Evolutionary conservation across 805 yeast species (phyloP).

Genomic region (Wickerhamomyces rabaulensis): DNA sequence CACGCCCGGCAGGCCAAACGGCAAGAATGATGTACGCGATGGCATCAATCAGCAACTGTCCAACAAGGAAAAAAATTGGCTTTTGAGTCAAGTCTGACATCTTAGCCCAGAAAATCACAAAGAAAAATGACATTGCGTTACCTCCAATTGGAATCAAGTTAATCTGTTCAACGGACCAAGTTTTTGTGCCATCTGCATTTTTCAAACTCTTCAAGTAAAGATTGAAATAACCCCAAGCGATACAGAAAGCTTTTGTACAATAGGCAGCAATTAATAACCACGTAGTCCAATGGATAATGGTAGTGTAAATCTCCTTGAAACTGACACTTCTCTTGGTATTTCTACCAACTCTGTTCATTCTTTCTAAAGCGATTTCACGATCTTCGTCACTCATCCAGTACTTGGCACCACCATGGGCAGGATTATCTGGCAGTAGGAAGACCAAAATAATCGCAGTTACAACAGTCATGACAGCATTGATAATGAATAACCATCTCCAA

Average conservation of each 20-base stretch:
- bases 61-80: slow-evolving; percentile 2
- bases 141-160: slow-evolving; percentile 19
- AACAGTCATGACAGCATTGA: slow-evolving; percentile 13
- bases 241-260: slow-evolving; percentile 5
- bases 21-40: slow-evolving; percentile 6
- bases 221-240: slow-evolving; percentile 11
- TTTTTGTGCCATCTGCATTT: slow-evolving; percentile 7
- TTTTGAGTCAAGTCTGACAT: slow-evolving; percentile 9
- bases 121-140: slow-evolving; percentile 8
- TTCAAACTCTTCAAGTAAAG: slow-evolving; percentile 12
- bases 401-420: slow-evolving; percentile 21
- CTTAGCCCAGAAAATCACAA: slow-evolving; percentile 8
- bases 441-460: slow-evolving; percentile 29
- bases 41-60: slow-evolving; percentile 1
- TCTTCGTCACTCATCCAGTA: slow-evolving; percentile 29
- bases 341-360: slow-evolving; percentile 12
- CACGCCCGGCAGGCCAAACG: slow-evolving; percentile 5
- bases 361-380: slow-evolving; percentile 22
- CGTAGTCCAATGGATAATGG: slow-evolving; percentile 4
- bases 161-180: slow-evolving; percentile 6
- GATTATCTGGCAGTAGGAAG: slow-evolving; percentile 32
- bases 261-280: slow-evolving; percentile 10
- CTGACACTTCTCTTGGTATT: slow-evolving; percentile 8
- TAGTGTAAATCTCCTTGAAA: background rate
- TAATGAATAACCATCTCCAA: slow-evolving; percentile 10